Evolutionary conservation across 805 yeast species (phyloP).

Genomic region (Cyberlindnera mycetangii): DNA sequence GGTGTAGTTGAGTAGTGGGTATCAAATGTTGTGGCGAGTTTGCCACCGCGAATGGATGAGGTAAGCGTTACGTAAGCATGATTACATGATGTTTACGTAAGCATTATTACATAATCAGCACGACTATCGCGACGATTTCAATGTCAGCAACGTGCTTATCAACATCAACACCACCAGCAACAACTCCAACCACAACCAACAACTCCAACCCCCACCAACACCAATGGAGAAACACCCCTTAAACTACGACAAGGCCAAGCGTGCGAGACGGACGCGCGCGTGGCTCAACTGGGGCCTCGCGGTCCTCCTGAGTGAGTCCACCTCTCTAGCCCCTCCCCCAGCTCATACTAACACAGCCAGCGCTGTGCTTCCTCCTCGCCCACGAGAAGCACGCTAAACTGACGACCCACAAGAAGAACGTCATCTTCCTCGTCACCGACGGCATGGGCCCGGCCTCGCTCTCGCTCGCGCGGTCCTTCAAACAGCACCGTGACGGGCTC

Average conservation of each 20-base stretch:
- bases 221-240: slow-evolving; percentile 4
- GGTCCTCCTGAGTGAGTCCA: not conserved
- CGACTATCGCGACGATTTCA: too few relatives aligned
- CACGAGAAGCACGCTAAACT: not conserved
- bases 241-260: too few relatives aligned
- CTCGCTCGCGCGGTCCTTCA: slow-evolving; percentile 73
- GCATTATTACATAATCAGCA: too few relatives aligned
- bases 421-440: slow-evolving; percentile 86
- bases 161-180: too few relatives aligned
- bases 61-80: too few relatives aligned
- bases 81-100: too few relatives aligned
- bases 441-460: slow-evolving; percentile 95
- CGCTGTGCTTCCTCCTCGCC: slow-evolving; percentile 1
- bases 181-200: too few relatives aligned
- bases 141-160: too few relatives aligned
- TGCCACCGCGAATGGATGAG: too few relatives aligned
- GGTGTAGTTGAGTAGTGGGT: too few relatives aligned
- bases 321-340: not conserved
- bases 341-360: not conserved
- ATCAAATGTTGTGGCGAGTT: too few relatives aligned
- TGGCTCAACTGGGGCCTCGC: slow-evolving; percentile 5
- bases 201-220: too few relatives aligned
- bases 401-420: slow-evolving; percentile 51
- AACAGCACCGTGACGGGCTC: slow-evolving; percentile 56
- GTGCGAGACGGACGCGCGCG: not conserved